phyloP scores from a whole-genome alignment of 306 rosid species.

The Cercis canadensis region DNA sequence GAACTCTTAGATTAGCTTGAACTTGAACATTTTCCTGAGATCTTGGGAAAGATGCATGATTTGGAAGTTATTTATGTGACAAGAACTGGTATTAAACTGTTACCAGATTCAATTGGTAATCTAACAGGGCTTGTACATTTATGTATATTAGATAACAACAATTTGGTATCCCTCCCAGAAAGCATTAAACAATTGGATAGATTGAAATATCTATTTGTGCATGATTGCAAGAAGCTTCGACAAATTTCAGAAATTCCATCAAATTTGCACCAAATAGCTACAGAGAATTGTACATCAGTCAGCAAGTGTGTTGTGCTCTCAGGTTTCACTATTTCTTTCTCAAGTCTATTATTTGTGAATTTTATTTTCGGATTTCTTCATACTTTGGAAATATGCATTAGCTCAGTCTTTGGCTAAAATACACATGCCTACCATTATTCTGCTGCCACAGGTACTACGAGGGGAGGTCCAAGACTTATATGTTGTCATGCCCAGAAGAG shows the following conservation, averaged over 20 bases:
- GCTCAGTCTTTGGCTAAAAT: no score
- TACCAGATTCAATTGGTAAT: background rate
- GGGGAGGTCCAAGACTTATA: rapidly evolving
- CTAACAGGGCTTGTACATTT: no score
- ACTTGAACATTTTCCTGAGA: background rate
- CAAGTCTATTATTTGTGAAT: no score
- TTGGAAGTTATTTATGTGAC: background rate
- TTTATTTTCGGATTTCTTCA: no score
- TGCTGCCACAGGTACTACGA: background rate
- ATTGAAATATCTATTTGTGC: background rate
- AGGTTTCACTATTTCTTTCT: conserved; percentile 8
- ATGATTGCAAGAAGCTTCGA: background rate
- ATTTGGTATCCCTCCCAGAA: background rate
- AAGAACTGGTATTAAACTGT: background rate
- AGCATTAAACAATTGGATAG: background rate
- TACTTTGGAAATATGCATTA: no score
- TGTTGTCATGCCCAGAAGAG: background rate
- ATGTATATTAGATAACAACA: no score
- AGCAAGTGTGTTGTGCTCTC: background rate
- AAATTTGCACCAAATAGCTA: background rate
- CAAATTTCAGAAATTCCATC: background rate
- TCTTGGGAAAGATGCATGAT: background rate
- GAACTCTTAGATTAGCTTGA: background rate
- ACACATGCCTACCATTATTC: no score
- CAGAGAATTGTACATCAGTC: background rate